A percentile compares a stretch with the other conserved stretches of the same genome.
Evolutionary conservation across 441 rosid genomes (phyloP).

Genomic region (Capsella rubella): DNA sequence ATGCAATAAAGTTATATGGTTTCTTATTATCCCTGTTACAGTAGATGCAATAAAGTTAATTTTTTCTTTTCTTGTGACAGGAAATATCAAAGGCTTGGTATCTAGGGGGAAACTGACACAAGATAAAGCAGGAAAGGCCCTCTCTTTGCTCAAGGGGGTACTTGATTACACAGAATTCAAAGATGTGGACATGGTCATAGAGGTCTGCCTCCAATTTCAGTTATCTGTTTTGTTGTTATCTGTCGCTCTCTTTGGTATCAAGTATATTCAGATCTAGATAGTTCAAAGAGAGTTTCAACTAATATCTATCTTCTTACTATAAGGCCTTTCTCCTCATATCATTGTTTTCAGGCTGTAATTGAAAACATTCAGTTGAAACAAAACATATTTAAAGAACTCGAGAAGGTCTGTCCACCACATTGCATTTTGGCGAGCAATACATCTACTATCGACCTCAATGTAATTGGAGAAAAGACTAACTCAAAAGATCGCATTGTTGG

Average conservation of each 20-base stretch:
- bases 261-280: constrained; percentile 12
- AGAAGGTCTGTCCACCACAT: constrained; percentile 77
- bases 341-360: constrained; percentile 81
- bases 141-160: constrained; percentile 82
- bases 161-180: constrained; percentile 81
- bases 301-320: constrained; percentile 20
- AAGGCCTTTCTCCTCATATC: constrained; percentile 11
- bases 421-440: constrained; percentile 96
- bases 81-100: constrained; percentile 75
- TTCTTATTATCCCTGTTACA: background rate
- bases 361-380: constrained; percentile 87
- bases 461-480: constrained; percentile 77
- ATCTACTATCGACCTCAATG: constrained; percentile 81
- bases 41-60: constrained; percentile 14
- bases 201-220: constrained; percentile 56
- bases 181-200: constrained; percentile 96
- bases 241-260: constrained; percentile 26
- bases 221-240: constrained; percentile 17
- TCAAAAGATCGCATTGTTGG: constrained; percentile 88
- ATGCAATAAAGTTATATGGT: constrained; percentile 18
- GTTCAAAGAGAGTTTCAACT: constrained; percentile 12
- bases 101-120: constrained; percentile 71
- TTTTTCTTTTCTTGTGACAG: constrained; percentile 52
- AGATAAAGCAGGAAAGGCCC: constrained; percentile 78
- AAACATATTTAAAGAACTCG: constrained; percentile 81